Conservation (phyloP, 768 basidiomycete genomes). For the Kockovaella imperatae region DNA sequence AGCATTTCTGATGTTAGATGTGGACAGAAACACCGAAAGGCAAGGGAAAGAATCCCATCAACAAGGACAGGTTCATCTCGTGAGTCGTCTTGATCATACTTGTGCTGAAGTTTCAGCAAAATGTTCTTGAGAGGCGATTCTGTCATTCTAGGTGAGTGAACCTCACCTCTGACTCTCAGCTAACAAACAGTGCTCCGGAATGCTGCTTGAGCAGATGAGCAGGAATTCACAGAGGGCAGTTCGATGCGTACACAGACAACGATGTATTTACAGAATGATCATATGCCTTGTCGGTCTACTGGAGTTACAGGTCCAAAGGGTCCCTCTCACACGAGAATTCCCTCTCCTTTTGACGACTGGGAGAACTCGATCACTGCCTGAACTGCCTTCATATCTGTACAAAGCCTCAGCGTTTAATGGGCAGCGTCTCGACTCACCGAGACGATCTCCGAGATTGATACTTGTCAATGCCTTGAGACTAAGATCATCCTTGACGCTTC, state of each 20-base stretch:
- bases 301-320: background rate
- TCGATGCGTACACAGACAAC: background rate
- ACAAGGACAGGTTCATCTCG: slow-evolving; percentile 93
- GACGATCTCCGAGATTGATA: slow-evolving; percentile 55
- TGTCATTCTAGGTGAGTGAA: slow-evolving; percentile 73
- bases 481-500: slow-evolving; percentile 53
- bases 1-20: slow-evolving; percentile 57
- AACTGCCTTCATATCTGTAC: slow-evolving; percentile 38
- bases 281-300: background rate
- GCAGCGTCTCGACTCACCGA: slow-evolving; percentile 51
- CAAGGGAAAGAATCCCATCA: slow-evolving; percentile 96
- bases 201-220: slow-evolving; percentile 19
- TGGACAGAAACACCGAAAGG: slow-evolving; percentile 98
- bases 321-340: slow-evolving; percentile 21
- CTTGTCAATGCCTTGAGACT: slow-evolving; percentile 54
- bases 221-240: background rate
- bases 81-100: slow-evolving; percentile 13
- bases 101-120: slow-evolving; percentile 54
- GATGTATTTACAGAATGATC: no score
- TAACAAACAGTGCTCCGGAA: slow-evolving; percentile 31
- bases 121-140: slow-evolving; percentile 98
- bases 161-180: background rate
- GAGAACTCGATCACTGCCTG: slow-evolving; percentile 31
- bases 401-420: background rate
- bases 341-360: slow-evolving; percentile 31